Percentiles rank a stretch among this genome's conserved stretches.
Evolutionary conservation across 129 eudicot genomes (phyloP).

Genomic region (Centaurea solstitialis): DNA sequence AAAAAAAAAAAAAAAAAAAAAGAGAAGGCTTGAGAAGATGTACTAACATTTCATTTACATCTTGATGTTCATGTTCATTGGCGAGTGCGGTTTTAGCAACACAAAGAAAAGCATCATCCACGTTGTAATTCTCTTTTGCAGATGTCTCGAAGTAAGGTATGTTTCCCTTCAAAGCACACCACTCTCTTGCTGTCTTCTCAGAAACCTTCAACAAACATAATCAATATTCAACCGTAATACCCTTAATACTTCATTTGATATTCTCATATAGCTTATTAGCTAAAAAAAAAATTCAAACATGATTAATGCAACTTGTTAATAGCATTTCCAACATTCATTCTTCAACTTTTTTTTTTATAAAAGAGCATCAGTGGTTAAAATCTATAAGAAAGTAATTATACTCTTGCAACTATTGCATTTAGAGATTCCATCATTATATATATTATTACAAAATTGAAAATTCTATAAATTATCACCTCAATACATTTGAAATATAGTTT

Average conservation of each 20-base stretch:
- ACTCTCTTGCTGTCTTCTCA: constrained; percentile 72
- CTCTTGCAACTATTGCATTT: background rate
- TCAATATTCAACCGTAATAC: background rate
- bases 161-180: constrained; percentile 77
- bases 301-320: background rate
- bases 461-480: background rate
- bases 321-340: background rate
- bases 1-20: too few species aligned
- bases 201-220: constrained; percentile 52
- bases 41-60: constrained; percentile 51
- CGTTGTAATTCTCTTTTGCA: constrained; percentile 79
- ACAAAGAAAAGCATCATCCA: constrained; percentile 67
- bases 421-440: too few species aligned
- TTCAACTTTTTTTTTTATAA: background rate
- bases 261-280: too few species aligned
- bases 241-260: background rate
- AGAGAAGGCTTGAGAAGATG: background rate
- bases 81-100: constrained; percentile 69
- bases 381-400: background rate
- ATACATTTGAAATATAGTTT: background rate
- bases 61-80: constrained; percentile 46
- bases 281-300: too few species aligned
- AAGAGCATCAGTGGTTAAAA: background rate
- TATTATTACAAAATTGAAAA: too few species aligned
- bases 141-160: constrained; percentile 93